These are phyloP conservation scores for Xenoacremonium recifei DNA, from an alignment of 2,329 filamentous ascomycete species.

Conservation along the genomic window DNA sequence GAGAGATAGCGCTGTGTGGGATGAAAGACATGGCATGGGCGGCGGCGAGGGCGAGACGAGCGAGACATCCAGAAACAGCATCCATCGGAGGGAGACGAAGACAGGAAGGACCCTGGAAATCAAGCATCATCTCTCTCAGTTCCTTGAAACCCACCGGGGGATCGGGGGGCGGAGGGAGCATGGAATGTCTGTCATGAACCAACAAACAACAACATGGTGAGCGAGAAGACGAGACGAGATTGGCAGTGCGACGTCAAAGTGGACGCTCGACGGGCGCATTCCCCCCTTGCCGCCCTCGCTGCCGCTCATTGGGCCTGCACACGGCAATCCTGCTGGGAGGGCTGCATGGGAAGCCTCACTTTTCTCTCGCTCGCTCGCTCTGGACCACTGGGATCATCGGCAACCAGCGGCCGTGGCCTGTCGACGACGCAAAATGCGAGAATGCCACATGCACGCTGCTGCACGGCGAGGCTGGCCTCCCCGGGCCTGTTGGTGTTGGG, in stretches of 20 bases:
- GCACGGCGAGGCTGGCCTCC: background rate
- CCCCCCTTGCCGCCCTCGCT: conserved; percentile 6
- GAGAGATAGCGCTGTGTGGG: background rate
- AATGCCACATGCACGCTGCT: background rate
- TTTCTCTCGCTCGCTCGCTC: conserved; percentile 8
- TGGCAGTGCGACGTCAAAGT: conserved; percentile 18
- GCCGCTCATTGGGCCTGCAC: conserved; percentile 21
- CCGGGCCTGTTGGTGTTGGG: background rate
- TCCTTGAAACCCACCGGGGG: background rate
- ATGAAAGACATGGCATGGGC: background rate
- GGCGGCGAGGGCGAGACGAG: background rate
- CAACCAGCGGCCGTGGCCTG: conserved; percentile 7
- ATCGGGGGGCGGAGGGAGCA: background rate
- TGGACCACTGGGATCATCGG: background rate
- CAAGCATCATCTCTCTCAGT: background rate
- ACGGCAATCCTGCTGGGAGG: conserved; percentile 17
- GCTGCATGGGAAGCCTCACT: conserved; percentile 26
- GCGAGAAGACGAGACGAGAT: conserved; percentile 18
- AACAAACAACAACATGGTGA: conserved; percentile 13
- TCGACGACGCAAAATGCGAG: conserved; percentile 2
- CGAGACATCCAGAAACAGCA: background rate
- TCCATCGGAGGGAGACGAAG: too few species aligned
- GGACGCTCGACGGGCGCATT: conserved; percentile 20
- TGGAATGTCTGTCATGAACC: conserved; percentile 4
- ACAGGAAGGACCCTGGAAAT: too few species aligned